phyloP scores from a whole-genome alignment of 495 filamentous ascomycete species.

The Penicillium pancosmium region DNA sequence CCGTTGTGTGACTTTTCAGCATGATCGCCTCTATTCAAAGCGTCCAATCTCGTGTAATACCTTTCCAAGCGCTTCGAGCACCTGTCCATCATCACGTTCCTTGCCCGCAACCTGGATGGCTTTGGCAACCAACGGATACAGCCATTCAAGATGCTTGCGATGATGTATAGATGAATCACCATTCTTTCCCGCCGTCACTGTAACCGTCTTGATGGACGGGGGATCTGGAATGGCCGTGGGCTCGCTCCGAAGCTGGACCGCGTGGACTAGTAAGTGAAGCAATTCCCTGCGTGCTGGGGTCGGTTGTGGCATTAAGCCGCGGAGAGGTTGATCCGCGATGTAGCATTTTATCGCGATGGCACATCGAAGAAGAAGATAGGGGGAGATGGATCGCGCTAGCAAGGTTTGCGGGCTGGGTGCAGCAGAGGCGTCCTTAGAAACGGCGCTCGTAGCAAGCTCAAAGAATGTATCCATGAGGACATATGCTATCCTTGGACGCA shows the following conservation, averaged over 20 bases:
- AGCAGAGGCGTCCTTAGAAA: conserved; percentile 3
- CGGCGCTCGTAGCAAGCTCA: conserved; percentile 48
- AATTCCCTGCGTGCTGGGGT: conserved; percentile 78
- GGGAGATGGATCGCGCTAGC: conserved; percentile 76
- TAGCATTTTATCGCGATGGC: conserved; percentile 80
- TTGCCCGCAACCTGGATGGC: conserved; percentile 69
- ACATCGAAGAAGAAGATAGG: conserved; percentile 81
- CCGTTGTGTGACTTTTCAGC: not conserved
- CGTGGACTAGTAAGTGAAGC: conserved; percentile 63
- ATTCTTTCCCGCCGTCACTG: conserved; percentile 39
- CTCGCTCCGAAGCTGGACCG: conserved; percentile 70
- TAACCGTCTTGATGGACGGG: conserved; percentile 44
- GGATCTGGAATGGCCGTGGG: conserved; percentile 70
- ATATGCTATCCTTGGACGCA: conserved; percentile 74
- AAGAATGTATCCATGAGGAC: conserved; percentile 81
- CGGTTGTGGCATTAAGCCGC: conserved; percentile 92
- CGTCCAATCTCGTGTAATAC: conserved; percentile 69
- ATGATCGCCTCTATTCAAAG: conserved; percentile 13
- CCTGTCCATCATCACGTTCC: conserved; percentile 59
- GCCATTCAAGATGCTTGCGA: conserved; percentile 75
- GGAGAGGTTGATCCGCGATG: conserved; percentile 87
- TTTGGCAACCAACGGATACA: conserved; percentile 79
- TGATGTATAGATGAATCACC: conserved; percentile 21
- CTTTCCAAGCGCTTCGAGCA: conserved; percentile 62
- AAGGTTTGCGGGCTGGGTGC: conserved; percentile 43